Conservation (phyloP, 2,329 filamentous ascomycete species). For the Pestalotiopsis sp. region DNA sequence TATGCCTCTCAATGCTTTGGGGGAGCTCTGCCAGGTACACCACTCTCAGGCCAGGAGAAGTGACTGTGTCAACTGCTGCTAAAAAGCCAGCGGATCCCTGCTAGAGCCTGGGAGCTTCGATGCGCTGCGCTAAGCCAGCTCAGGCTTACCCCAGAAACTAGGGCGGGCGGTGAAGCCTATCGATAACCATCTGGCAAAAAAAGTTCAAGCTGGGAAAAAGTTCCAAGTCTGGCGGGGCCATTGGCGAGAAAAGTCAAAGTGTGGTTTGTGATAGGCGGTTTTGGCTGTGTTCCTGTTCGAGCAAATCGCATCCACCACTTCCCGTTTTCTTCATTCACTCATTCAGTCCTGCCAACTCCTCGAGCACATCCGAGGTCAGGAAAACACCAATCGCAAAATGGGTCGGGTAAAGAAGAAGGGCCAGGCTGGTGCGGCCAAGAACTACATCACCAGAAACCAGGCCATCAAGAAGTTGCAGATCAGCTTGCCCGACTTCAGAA, state of each 20-base stretch:
- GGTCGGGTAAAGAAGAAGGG: constrained; percentile 89
- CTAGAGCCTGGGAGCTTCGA: background rate
- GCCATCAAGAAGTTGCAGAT: constrained; percentile 98
- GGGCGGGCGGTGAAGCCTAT: constrained; percentile 1
- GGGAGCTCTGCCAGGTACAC: background rate
- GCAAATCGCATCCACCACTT: background rate
- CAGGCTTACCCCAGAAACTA: constrained; percentile 10
- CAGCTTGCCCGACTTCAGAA: constrained; percentile 93
- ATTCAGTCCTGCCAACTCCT: background rate
- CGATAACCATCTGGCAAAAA: constrained; percentile 11
- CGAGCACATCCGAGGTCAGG: background rate
- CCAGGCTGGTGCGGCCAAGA: constrained; percentile 89
- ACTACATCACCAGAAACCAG: constrained; percentile 97
- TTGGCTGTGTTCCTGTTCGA: background rate
- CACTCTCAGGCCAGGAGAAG: background rate
- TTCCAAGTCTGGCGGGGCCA: constrained; percentile 16
- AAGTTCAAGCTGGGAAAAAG: constrained; percentile 25
- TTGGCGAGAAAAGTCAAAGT: constrained; percentile 1
- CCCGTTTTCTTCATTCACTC: background rate
- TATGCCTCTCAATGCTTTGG: background rate
- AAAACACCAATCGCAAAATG: constrained; percentile 48
- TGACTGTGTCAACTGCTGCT: background rate
- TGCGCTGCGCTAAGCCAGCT: constrained; percentile 1
- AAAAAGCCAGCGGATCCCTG: background rate
- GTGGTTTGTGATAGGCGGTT: background rate